Percentiles rank a stretch among this genome's conserved stretches.
Conservation (phyloP, 768 basidiomycete genomes). For the Russula olivacea region DNA sequence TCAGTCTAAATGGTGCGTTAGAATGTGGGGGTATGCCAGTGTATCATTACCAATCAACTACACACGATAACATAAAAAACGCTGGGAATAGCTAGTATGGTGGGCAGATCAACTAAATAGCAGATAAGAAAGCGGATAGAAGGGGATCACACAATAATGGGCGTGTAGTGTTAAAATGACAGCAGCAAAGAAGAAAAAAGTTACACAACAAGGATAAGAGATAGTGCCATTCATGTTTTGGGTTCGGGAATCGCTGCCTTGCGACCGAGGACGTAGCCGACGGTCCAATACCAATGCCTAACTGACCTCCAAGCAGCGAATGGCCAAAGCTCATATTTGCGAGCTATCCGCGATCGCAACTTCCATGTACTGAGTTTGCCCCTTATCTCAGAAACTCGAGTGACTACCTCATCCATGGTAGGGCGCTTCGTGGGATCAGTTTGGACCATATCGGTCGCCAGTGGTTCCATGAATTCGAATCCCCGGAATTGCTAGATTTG, state of each 20-base stretch:
- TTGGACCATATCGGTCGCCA: constrained; percentile 34
- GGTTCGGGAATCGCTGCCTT: constrained; percentile 1
- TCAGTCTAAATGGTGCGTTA: too few relatives aligned
- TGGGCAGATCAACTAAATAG: not conserved
- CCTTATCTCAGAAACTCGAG: not conserved
- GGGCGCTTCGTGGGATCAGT: constrained; percentile 33
- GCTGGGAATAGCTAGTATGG: not conserved
- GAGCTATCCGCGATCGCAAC: not conserved
- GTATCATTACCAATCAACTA: not conserved
- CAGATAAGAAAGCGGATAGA: not conserved
- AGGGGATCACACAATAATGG: not conserved
- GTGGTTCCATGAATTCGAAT: constrained; percentile 4
- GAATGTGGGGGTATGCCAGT: not conserved
- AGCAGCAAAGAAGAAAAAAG: not conserved
- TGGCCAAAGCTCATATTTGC: not conserved
- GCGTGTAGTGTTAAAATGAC: not conserved
- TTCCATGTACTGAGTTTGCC: not conserved
- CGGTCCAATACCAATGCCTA: not conserved
- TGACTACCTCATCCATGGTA: constrained; percentile 32
- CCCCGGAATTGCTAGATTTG: not conserved
- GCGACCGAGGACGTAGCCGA: not conserved
- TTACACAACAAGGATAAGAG: too few relatives aligned
- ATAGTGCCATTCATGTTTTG: not conserved
- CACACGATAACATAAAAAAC: not conserved
- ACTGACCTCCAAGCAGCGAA: not conserved